Conservation (phyloP, 768 basidiomycete species). For the Amanita thiersii region DNA sequence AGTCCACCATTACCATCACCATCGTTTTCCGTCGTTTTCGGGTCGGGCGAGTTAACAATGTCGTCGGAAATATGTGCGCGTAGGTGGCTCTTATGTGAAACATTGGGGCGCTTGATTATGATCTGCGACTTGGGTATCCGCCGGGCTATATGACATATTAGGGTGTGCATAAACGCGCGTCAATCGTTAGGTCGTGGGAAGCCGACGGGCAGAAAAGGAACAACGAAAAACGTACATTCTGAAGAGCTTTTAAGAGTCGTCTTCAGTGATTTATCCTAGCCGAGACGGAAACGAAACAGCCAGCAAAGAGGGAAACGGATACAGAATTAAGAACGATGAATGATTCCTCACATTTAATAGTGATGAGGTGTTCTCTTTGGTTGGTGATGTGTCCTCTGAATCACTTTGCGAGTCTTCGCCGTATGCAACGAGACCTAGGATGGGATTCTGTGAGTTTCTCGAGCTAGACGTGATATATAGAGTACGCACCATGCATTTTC, state of each 20-base stretch:
- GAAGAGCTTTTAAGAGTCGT: conserved; percentile 22
- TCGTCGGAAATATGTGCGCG: conserved; percentile 45
- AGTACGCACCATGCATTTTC: no score
- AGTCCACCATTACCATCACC: no score
- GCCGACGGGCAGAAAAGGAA: conserved; percentile 9
- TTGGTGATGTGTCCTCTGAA: conserved; percentile 33
- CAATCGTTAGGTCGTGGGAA: no score
- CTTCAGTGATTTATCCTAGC: conserved; percentile 56
- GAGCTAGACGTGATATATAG: no score
- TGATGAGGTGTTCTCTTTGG: conserved; percentile 16
- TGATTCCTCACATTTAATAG: conserved; percentile 57
- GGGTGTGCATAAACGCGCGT: neutral
- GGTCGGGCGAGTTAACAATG: conserved; percentile 15
- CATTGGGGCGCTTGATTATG: conserved; percentile 46
- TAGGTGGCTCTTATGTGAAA: conserved; percentile 38
- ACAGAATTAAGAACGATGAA: conserved; percentile 25
- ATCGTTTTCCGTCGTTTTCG: neutral
- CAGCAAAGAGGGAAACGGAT: conserved; percentile 60
- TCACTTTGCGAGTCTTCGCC: conserved; percentile 59
- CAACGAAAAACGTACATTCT: conserved; percentile 29
- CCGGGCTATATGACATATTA: conserved; percentile 21
- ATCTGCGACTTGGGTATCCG: conserved; percentile 45
- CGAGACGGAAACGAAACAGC: conserved; percentile 45
- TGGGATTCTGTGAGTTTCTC: neutral
- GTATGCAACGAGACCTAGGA: conserved; percentile 54